Conservation (phyloP, 2,329 filamentous ascomycete genomes). For the Alternaria atra region DNA sequence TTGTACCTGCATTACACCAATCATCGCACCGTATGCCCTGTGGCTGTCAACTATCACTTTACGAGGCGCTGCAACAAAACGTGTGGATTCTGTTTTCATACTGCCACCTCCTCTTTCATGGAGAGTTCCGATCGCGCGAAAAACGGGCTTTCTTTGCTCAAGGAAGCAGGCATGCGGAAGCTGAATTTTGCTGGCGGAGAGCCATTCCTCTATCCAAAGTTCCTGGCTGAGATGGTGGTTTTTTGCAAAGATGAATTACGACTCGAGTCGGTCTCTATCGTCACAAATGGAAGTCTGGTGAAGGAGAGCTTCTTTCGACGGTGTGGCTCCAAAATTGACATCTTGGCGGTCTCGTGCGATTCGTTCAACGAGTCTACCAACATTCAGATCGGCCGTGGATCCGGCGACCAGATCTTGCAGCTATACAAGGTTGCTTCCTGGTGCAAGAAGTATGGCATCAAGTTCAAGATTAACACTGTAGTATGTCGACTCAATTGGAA, state of each 20-base stretch:
- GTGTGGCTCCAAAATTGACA: conserved; percentile 59
- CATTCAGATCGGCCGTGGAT: conserved; percentile 58
- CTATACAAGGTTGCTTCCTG: conserved; percentile 57
- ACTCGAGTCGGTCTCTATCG: conserved; percentile 63
- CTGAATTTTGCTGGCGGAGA: conserved; percentile 66
- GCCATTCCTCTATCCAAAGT: conserved; percentile 61
- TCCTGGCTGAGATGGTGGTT: conserved; percentile 55
- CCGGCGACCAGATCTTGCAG: conserved; percentile 53
- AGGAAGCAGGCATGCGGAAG: conserved; percentile 63
- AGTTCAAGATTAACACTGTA: conserved; percentile 68
- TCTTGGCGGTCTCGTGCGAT: conserved; percentile 65
- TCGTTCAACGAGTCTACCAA: conserved; percentile 63
- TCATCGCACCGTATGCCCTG: conserved; percentile 24
- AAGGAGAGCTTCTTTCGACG: conserved; percentile 55
- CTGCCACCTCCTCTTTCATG: conserved; percentile 59
- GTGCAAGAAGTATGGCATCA: conserved; percentile 59
- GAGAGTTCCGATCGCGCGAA: conserved; percentile 55
- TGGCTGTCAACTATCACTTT: conserved; percentile 61
- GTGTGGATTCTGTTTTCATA: conserved; percentile 68
- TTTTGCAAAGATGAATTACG: conserved; percentile 61
- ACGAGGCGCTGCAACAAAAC: conserved; percentile 59
- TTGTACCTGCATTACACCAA: not conserved
- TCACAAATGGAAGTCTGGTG: conserved; percentile 63
- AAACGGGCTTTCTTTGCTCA: conserved; percentile 57
- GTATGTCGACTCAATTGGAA: conserved; percentile 59